Evolutionary conservation across 2,329 filamentous ascomycete genomes (phyloP).

Genomic region (Fusarium staphyleae): DNA sequence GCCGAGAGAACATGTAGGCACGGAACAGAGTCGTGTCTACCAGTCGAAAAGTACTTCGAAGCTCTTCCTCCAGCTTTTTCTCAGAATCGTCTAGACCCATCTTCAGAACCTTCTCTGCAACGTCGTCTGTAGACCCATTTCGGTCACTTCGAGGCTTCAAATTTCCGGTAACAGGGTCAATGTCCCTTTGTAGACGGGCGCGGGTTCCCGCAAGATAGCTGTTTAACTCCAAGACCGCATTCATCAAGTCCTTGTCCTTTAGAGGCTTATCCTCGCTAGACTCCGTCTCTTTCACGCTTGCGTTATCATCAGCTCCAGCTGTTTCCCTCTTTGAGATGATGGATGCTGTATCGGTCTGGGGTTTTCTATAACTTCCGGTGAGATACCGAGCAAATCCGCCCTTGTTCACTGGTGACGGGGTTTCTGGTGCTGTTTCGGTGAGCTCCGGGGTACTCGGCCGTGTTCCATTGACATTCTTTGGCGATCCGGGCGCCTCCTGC

Average conservation of each 20-base stretch:
- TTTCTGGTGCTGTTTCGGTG: conserved; percentile 37
- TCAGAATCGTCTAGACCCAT: conserved; percentile 57
- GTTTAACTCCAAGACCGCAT: conserved; percentile 82
- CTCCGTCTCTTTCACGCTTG: conserved; percentile 57
- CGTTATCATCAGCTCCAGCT: conserved; percentile 61
- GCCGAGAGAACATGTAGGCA: conserved; percentile 91
- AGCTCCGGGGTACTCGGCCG: conserved; percentile 41
- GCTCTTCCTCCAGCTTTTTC: conserved; percentile 71
- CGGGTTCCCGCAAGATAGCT: conserved; percentile 89
- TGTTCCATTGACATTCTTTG: conserved; percentile 42
- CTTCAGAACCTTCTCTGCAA: conserved; percentile 63
- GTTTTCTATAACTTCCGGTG: conserved; percentile 54
- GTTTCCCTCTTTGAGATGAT: conserved; percentile 64
- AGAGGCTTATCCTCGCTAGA: conserved; percentile 59
- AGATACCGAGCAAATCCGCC: conserved; percentile 63
- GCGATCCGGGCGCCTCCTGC: conserved; percentile 47
- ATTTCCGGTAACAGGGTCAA: conserved; percentile 68
- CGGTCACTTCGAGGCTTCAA: conserved; percentile 59
- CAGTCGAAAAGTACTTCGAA: conserved; percentile 78
- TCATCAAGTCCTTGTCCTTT: conserved; percentile 83
- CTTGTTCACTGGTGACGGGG: conserved; percentile 49
- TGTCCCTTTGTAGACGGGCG: conserved; percentile 65
- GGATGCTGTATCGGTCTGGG: conserved; percentile 63
- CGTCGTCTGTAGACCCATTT: conserved; percentile 55
- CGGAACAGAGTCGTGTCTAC: conserved; percentile 96